Evolutionary conservation across 2,329 filamentous ascomycete species (phyloP).

Genomic region (Blumeriella jaapii): DNA sequence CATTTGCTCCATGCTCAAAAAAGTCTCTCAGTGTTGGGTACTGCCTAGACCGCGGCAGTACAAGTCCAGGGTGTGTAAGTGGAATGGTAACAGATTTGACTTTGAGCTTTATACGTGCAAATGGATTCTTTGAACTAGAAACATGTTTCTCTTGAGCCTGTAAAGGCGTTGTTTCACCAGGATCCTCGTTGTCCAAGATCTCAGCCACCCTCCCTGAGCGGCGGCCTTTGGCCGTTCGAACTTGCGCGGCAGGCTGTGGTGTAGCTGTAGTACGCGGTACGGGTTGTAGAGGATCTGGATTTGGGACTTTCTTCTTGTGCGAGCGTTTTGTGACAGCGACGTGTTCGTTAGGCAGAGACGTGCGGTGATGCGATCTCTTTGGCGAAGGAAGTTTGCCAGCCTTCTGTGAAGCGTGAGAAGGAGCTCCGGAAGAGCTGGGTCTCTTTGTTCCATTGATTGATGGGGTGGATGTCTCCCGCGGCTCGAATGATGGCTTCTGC

Average conservation of each 20-base stretch:
- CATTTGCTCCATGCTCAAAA: slow-evolving; percentile 36
- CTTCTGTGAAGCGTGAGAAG: slow-evolving; percentile 13
- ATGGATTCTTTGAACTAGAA: slow-evolving; percentile 19
- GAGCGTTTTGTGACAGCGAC: slow-evolving; percentile 17
- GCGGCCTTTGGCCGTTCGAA: slow-evolving; percentile 14
- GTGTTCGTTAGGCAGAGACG: slow-evolving; percentile 20
- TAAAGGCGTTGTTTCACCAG: slow-evolving; percentile 4
- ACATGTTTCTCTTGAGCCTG: slow-evolving; percentile 15
- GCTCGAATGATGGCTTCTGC: slow-evolving; percentile 10
- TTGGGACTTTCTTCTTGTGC: slow-evolving; percentile 17
- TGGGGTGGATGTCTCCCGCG: slow-evolving; percentile 13
- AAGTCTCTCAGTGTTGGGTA: slow-evolving; percentile 47
- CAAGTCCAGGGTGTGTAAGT: slow-evolving; percentile 47
- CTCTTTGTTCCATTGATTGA: slow-evolving; percentile 18
- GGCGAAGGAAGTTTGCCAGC: slow-evolving; percentile 20
- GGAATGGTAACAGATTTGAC: slow-evolving; percentile 40
- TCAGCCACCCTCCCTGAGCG: slow-evolving; percentile 19
- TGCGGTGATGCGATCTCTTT: slow-evolving; percentile 21
- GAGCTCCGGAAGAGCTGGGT: slow-evolving; percentile 12
- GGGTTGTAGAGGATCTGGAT: slow-evolving; percentile 15
- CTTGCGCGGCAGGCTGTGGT: slow-evolving; percentile 1
- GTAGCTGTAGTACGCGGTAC: too few relatives aligned
- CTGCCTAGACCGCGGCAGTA: slow-evolving; percentile 39
- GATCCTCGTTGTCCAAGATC: slow-evolving; percentile 13
- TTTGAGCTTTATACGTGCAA: slow-evolving; percentile 39